These are phyloP conservation scores for Phlyctochytrium arcticum DNA, from an alignment of 192 early-diverging fungal genomes.

Conservation along the genomic window DNA sequence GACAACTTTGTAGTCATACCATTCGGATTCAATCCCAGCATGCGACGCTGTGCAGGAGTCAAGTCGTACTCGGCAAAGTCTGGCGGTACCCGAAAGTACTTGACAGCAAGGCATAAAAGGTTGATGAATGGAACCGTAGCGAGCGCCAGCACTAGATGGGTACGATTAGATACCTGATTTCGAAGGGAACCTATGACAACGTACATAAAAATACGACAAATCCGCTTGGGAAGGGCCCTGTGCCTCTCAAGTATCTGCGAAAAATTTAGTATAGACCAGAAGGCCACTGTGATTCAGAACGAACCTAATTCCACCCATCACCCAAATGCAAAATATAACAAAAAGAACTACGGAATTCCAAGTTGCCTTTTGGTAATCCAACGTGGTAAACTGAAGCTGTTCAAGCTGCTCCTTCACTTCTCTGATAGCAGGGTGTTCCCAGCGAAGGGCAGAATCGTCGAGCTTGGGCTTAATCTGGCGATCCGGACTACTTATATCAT, in stretches of 20 bases:
- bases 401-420: slow-evolving; percentile 7
- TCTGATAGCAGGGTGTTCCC: slow-evolving; percentile 19
- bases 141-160: too few species aligned
- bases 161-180: too few species aligned
- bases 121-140: too few species aligned
- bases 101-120: neutral
- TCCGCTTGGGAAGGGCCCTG: too few species aligned
- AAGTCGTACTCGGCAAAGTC: slow-evolving; percentile 15
- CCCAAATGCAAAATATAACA: neutral
- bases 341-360: slow-evolving; percentile 3
- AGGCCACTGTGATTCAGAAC: too few species aligned
- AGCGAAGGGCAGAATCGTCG: neutral
- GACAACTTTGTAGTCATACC: neutral
- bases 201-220: too few species aligned
- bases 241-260: too few species aligned
- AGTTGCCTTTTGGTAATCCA: slow-evolving; percentile 1
- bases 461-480: too few species aligned
- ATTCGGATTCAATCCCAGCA: slow-evolving; percentile 20
- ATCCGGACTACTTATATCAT: too few species aligned
- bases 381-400: neutral
- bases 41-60: slow-evolving; percentile 11
- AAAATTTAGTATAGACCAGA: too few species aligned
- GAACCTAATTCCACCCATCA: neutral
- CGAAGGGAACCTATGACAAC: too few species aligned
- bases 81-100: slow-evolving; percentile 9